These are phyloP conservation scores for Vitis labrusca DNA, from an alignment of 164 flowering plant species.

Conservation along the genomic window DNA sequence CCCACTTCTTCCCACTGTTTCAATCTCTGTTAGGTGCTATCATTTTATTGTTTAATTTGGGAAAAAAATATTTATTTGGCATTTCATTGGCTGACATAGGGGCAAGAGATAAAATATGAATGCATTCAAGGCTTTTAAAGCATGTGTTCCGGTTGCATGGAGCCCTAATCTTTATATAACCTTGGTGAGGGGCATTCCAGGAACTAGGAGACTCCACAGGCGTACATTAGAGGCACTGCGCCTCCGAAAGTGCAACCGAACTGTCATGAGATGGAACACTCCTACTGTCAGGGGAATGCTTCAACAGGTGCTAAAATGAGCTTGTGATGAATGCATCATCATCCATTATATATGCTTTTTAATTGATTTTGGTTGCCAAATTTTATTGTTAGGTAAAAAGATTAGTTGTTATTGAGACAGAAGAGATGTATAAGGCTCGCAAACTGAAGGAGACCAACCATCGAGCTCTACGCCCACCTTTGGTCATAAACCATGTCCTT, in stretches of 20 bases:
- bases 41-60: neutral
- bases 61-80: neutral
- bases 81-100: neutral
- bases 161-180: conserved; percentile 78
- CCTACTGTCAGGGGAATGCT: conserved; percentile 93
- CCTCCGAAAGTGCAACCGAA: conserved; percentile 75
- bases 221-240: conserved; percentile 83
- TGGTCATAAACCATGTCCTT: conserved; percentile 56
- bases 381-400: conserved; percentile 69
- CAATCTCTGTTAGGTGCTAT: neutral
- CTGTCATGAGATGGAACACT: conserved; percentile 84
- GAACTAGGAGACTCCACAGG: conserved; percentile 81
- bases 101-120: conserved; percentile 42
- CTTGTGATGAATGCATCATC: neutral
- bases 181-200: conserved; percentile 85
- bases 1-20: too few species aligned
- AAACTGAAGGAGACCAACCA: conserved; percentile 61
- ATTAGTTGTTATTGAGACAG: conserved; percentile 83
- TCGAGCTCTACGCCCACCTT: conserved; percentile 70
- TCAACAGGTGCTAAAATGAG: conserved; percentile 60
- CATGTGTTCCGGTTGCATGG: conserved; percentile 77
- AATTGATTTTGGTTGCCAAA: neutral
- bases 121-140: conserved; percentile 86
- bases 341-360: neutral
- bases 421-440: conserved; percentile 86